Evolutionary conservation across 2,329 filamentous ascomycete genomes (phyloP).

Genomic region (Hypocreales sp.): DNA sequence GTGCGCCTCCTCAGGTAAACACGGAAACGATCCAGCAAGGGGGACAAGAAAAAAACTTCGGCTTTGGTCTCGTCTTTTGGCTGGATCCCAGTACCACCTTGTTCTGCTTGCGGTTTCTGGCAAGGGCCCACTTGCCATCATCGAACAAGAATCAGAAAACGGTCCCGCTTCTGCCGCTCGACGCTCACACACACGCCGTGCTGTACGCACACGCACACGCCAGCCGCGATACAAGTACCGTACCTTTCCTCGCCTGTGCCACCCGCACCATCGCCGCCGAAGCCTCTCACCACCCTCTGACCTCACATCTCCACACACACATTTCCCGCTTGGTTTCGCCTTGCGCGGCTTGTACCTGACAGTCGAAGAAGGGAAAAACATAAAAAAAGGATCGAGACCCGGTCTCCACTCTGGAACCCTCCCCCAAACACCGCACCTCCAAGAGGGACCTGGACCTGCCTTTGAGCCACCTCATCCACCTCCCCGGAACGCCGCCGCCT

Average conservation of each 20-base stretch:
- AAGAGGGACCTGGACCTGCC: conserved; percentile 21
- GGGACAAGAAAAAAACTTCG: conserved; percentile 4
- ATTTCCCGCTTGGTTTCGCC: conserved; percentile 8
- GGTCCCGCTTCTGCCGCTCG: conserved; percentile 8
- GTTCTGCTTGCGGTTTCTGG: conserved; percentile 10
- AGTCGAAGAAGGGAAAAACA: conserved; percentile 8
- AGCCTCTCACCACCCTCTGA: conserved; percentile 2
- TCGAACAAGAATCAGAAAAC: conserved; percentile 8
- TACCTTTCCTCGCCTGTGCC: conserved; percentile 1
- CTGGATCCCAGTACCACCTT: conserved; percentile 8
- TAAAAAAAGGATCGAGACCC: conserved; percentile 25
- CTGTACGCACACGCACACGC: not conserved
- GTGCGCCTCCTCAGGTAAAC: conserved; percentile 3
- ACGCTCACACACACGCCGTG: not conserved
- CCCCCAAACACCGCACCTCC: conserved; percentile 25
- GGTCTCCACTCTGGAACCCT: conserved; percentile 29
- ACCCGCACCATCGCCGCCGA: conserved; percentile 2
- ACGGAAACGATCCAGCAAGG: conserved; percentile 4
- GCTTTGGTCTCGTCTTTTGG: conserved; percentile 4
- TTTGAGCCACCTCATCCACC: conserved; percentile 23
- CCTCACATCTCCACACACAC: conserved; percentile 2
- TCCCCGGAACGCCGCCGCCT: conserved; percentile 14
- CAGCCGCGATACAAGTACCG: conserved; percentile 2
- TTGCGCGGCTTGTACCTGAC: conserved; percentile 9
- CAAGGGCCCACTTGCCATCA: conserved; percentile 10